These are phyloP conservation scores for Fraxinus sp. DNA, from an alignment of 305 asterid genomes.

Conservation along the genomic window DNA sequence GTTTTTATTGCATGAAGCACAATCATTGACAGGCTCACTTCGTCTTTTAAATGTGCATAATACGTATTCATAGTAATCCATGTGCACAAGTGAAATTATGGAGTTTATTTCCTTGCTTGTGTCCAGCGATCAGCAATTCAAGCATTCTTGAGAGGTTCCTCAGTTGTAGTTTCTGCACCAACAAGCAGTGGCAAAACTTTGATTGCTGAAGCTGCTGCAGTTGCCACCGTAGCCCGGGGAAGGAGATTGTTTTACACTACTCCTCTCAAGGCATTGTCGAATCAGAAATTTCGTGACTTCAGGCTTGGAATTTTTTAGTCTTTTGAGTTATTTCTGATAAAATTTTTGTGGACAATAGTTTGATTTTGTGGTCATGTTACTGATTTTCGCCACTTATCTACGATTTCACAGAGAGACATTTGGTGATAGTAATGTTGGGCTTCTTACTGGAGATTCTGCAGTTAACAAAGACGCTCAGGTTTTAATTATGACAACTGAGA, in stretches of 20 bases:
- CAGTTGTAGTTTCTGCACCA: conserved; percentile 98
- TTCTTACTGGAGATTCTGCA: conserved; percentile 96
- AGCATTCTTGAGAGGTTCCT: conserved; percentile 91
- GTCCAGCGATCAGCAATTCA: conserved; percentile 69
- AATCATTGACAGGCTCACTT: neutral
- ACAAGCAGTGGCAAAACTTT: conserved; percentile 99
- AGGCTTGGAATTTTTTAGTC: conserved; percentile 46
- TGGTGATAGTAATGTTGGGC: conserved; percentile 93
- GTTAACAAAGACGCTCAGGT: conserved; percentile 94
- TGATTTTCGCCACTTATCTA: conserved; percentile 13
- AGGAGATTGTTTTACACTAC: conserved; percentile 92
- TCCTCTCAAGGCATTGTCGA: conserved; percentile 94
- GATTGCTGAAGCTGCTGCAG: conserved; percentile 98
- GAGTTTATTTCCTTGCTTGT: neutral
- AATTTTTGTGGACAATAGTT: conserved; percentile 11
- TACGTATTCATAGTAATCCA: neutral
- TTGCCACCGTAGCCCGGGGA: conserved; percentile 85
- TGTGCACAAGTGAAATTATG: neutral
- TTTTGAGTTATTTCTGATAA: conserved; percentile 11
- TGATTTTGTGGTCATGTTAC: neutral
- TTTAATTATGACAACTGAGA: conserved; percentile 96
- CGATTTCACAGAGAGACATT: conserved; percentile 70
- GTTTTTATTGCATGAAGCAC: neutral
- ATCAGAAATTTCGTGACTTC: conserved; percentile 97
- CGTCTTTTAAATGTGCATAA: conserved; percentile 3